Percentiles rank a stretch among this genome's conserved stretches.
Evolutionary conservation across 2,329 filamentous ascomycete species (phyloP).

Genomic region (Nigrograna mackinnonii): DNA sequence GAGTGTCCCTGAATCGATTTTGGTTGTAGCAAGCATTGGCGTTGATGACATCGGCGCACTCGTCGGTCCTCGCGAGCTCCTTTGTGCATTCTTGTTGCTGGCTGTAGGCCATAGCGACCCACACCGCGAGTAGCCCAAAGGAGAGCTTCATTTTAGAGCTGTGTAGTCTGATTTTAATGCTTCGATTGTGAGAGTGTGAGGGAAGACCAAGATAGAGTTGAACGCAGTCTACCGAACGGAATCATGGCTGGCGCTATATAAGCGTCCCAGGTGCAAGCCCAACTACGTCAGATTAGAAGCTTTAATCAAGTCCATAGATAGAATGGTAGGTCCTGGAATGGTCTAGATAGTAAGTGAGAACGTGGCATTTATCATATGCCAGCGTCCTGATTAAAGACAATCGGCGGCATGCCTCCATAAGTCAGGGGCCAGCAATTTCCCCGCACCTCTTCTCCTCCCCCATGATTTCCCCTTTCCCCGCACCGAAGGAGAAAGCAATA

Average conservation of each 20-base stretch:
- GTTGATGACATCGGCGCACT: slow-evolving; percentile 33
- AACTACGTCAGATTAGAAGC: no score
- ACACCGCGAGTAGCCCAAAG: slow-evolving; percentile 11
- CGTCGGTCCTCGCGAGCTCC: slow-evolving; percentile 26
- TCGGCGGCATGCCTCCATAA: no score
- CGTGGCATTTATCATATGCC: no score
- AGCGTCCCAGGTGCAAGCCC: slow-evolving; percentile 5
- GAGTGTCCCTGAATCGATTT: slow-evolving; percentile 21
- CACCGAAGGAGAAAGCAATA: no score
- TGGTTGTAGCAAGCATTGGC: slow-evolving; percentile 38
- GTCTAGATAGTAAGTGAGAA: no score
- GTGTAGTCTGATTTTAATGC: not conserved
- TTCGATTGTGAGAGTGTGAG: slow-evolving; percentile 2
- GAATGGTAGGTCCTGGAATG: no score
- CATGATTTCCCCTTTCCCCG: no score
- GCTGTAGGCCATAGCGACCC: slow-evolving; percentile 11
- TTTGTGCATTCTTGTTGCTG: slow-evolving; percentile 26
- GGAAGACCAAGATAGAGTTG: slow-evolving; percentile 2
- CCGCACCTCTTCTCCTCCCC: no score
- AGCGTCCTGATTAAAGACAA: no score
- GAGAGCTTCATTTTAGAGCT: slow-evolving; percentile 17
- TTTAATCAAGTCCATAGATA: no score
- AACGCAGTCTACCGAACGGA: slow-evolving; percentile 4
- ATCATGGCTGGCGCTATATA: slow-evolving; percentile 6
- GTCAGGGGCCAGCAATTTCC: no score